Evolutionary conservation across 1,284 basidiomycete genomes (phyloP), one percentile per base, ranked within the genome.

Genomic region (Heterobasidion irregulare): DNA sequence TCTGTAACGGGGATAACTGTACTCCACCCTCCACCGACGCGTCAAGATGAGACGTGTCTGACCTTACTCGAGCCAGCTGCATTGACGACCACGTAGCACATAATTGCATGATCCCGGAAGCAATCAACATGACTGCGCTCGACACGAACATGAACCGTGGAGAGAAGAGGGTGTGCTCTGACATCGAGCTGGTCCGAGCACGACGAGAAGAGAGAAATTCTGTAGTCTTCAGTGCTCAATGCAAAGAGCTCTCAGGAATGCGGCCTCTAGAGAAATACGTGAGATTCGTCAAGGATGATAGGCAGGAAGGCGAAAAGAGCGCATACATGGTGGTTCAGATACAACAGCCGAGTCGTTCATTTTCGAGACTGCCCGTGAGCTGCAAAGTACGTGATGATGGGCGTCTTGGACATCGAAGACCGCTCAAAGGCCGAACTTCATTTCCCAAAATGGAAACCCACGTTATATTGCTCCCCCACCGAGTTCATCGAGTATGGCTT

Each of bases 101-200:
- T 26, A 63, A 54, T 49, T 63, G 62, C 26, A 63, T 54, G 5
- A 57, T n/a, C 8, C 56, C 61, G 4, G 62, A 63, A 12, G 46
- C 45, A 6, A 63, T 54, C 8, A 63, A 47, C 19, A 63, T 57
- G 26, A 54, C 57, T 12, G 46, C 50, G 49, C 57, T 58, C 46
- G 58, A 57, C 15, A 62, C 10, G 18, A 60, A 44, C 18, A 62
- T 56, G 8, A 51, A 19, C 10, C 48, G 56, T 12, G 57, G 45
- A 8, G 61, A 57, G 10, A 41, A 41, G n/a, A 41, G n/a, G 38
- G 12, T 8, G n/a, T 41, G 12, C 8, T 41, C 38, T n/a, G 38
- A 10, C 38, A 41, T 41, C 26, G 26, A 26, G 26, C 26, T 26
- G 26, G 6, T 26, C 26, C 26, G 26, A 26, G 26, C 26, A 26